Evolutionary conservation across 345 rosid species (phyloP).

Genomic region (Citrus sinensis): DNA sequence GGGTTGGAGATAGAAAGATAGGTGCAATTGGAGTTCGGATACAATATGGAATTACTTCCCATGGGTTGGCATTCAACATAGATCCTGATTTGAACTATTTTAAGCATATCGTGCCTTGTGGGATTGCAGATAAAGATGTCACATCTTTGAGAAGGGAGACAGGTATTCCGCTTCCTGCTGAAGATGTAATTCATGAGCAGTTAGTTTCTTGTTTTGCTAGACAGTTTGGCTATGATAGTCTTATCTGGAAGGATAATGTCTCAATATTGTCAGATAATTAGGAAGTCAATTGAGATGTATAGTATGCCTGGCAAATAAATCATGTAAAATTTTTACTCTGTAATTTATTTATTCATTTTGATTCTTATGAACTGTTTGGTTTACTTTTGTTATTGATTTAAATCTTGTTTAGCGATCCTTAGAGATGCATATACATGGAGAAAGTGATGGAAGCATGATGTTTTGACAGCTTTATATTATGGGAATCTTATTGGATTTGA

Average conservation of each 20-base stretch:
- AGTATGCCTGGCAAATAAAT: conserved; percentile 9
- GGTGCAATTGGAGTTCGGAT: conserved; percentile 90
- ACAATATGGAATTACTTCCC: conserved; percentile 74
- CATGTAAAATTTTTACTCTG: neutral
- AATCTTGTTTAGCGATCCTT: neutral
- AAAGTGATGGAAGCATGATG: neutral
- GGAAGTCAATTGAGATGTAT: conserved; percentile 11
- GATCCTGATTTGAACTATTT: conserved; percentile 83
- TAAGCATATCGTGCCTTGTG: conserved; percentile 88
- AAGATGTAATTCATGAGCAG: conserved; percentile 70
- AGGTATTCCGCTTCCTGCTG: conserved; percentile 50
- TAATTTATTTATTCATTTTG: conserved; percentile 2
- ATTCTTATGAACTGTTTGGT: neutral
- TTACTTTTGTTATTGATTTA: neutral
- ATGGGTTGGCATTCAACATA: conserved; percentile 81
- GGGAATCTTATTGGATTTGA: neutral
- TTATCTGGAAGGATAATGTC: conserved; percentile 48
- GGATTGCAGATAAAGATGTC: conserved; percentile 81
- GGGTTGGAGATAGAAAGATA: conserved; percentile 88
- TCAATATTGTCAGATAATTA: conserved; percentile 23
- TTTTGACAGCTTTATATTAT: neutral
- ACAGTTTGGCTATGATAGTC: conserved; percentile 46
- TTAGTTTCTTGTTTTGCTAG: conserved; percentile 71
- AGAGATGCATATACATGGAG: neutral
- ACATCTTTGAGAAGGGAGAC: conserved; percentile 79